Conservation (phyloP, 345 rosid genomes). For the Leavenworthia alabamica region DNA sequence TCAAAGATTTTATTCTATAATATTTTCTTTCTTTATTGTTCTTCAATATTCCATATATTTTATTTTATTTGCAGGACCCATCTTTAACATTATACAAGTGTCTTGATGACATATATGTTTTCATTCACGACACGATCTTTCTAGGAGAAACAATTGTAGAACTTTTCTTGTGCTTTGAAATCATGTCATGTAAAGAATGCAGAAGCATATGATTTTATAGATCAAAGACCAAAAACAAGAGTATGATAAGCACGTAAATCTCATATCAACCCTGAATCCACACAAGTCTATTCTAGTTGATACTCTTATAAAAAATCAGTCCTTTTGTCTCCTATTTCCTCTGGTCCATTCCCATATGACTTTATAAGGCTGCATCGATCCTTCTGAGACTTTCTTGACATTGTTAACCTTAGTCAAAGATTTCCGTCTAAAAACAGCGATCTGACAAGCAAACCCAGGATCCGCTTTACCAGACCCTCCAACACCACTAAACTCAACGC, state of each 20-base stretch:
- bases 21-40: neutral
- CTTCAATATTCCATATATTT: too few species aligned
- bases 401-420: neutral
- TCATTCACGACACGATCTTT: too few species aligned
- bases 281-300: neutral
- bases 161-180: too few species aligned
- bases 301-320: neutral
- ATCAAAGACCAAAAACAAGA: neutral
- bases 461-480: constrained; percentile 53
- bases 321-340: neutral
- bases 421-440: constrained; percentile 52
- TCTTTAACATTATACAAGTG: too few species aligned
- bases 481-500: constrained; percentile 76
- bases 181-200: too few species aligned
- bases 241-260: neutral
- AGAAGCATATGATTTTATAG: too few species aligned
- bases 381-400: neutral
- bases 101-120: too few species aligned
- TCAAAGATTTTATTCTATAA: neutral
- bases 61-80: too few species aligned
- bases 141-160: too few species aligned
- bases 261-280: neutral
- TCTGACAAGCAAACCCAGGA: constrained; percentile 23
- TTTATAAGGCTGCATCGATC: constrained; percentile 27
- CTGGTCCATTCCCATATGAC: constrained; percentile 65